A percentile compares a stretch with the other conserved stretches of the same genome.
phyloP scores from a whole-genome alignment of 2,329 filamentous ascomycete species.

The Trichophyton simii region DNA sequence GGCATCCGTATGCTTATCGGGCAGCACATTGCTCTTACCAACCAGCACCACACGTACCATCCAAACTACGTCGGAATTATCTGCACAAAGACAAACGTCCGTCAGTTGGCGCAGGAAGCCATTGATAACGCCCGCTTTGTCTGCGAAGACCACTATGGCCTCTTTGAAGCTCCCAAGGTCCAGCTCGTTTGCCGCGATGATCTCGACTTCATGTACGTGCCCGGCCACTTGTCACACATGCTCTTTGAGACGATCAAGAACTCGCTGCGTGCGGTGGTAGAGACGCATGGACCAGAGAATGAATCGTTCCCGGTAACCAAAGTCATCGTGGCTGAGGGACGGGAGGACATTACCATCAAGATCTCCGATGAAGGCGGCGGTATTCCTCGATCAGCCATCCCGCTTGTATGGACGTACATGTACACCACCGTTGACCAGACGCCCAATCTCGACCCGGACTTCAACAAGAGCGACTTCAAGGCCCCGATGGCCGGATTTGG shows the following conservation, averaged over 20 bases:
- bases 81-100: conserved; percentile 95
- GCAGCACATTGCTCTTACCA: conserved; percentile 92
- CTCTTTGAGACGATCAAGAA: conserved; percentile 99
- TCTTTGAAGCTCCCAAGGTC: conserved; percentile 93
- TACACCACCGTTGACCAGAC: conserved; percentile 97
- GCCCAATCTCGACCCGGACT: conserved; percentile 87
- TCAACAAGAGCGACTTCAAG: conserved; percentile 98
- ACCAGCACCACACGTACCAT: conserved; percentile 79
- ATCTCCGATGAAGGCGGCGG: conserved; percentile 93
- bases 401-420: conserved; percentile 99
- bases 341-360: conserved; percentile 98
- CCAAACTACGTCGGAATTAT: conserved; percentile 96
- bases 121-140: conserved; percentile 99
- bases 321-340: conserved; percentile 92
- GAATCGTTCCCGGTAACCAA: conserved; percentile 94
- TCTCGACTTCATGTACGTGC: conserved; percentile 98
- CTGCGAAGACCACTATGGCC: conserved; percentile 93
- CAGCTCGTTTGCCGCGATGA: conserved; percentile 91
- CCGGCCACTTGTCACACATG: conserved; percentile 98
- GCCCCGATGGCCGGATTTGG: conserved; percentile 98
- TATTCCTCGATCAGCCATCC: conserved; percentile 83
- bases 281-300: conserved; percentile 87
- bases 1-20: conserved; percentile 98
- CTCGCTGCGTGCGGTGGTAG: conserved; percentile 89
- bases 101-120: conserved; percentile 86